These are phyloP conservation scores for Quambalaria eucalypti DNA, from an alignment of 1,284 basidiomycete genomes.

Conservation along the genomic window DNA sequence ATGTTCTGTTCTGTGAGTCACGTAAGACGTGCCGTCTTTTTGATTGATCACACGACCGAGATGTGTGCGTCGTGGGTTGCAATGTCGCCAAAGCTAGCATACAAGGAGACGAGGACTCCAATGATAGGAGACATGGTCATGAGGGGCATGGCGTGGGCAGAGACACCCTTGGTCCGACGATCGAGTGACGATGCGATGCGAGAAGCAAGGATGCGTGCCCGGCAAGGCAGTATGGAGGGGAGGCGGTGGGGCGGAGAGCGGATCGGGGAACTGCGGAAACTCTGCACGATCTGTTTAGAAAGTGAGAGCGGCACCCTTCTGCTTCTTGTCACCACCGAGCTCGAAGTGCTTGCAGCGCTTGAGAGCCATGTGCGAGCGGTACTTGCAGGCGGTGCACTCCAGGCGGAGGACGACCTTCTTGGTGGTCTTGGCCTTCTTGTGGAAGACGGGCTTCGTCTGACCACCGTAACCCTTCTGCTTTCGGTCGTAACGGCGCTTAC, in stretches of 20 bases:
- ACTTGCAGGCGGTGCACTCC: conserved; percentile 97
- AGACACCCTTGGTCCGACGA: too few species aligned
- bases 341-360: conserved; percentile 98
- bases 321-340: conserved; percentile 99
- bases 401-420: conserved; percentile 98
- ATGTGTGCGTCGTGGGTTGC: too few species aligned
- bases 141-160: too few species aligned
- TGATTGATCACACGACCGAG: too few species aligned
- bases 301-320: conserved; percentile 84
- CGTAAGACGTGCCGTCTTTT: too few species aligned
- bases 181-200: too few species aligned
- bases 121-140: too few species aligned
- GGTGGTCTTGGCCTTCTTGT: conserved; percentile 84
- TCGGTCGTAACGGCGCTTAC: conserved; percentile 96
- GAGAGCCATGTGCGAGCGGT: conserved; percentile 65
- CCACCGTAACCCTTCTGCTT: conserved; percentile 99
- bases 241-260: not conserved
- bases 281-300: conserved; percentile 53
- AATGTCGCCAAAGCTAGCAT: too few species aligned
- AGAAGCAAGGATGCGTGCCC: too few species aligned
- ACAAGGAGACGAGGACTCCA: too few species aligned
- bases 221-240: not conserved
- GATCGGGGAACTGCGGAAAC: not conserved
- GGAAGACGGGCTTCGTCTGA: conserved; percentile 99
- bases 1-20: too few species aligned